Conservation (phyloP, 768 basidiomycete genomes). For the Panus rudis region DNA sequence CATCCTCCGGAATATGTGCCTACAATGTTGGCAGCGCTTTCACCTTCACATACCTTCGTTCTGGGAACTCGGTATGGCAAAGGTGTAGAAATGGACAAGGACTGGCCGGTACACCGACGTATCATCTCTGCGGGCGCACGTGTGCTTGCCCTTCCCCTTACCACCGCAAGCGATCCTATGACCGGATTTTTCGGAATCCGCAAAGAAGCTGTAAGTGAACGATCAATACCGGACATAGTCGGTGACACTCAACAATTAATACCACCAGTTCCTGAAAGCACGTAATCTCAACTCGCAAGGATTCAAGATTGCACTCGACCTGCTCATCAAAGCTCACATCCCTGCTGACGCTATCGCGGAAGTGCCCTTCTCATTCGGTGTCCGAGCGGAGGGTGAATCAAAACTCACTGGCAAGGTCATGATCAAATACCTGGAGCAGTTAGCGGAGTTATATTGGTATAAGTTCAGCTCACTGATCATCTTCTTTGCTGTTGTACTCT, state of each 20-base stretch:
- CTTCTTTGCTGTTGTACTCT: conserved; percentile 10
- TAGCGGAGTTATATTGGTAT: conserved; percentile 24
- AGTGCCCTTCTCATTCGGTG: conserved; percentile 24
- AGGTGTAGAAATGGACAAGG: conserved; percentile 22
- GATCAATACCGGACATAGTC: background rate
- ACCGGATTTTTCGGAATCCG: conserved; percentile 25
- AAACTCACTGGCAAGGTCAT: conserved; percentile 26
- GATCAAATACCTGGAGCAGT: conserved; percentile 23
- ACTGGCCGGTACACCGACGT: conserved; percentile 25
- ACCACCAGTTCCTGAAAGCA: conserved; percentile 21
- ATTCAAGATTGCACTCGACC: conserved; percentile 26
- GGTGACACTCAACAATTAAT: background rate
- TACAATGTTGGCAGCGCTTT: conserved; percentile 19
- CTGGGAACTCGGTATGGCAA: conserved; percentile 23
- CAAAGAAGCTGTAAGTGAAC: conserved; percentile 18
- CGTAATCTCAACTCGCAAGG: conserved; percentile 20
- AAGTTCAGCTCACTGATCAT: conserved; percentile 16
- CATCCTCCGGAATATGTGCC: conserved; percentile 25
- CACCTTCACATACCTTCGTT: conserved; percentile 17
- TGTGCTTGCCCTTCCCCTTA: conserved; percentile 21
- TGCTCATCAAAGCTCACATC: conserved; percentile 23
- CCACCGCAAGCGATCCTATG: conserved; percentile 26
- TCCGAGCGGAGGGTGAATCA: conserved; percentile 23
- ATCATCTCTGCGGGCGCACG: conserved; percentile 24
- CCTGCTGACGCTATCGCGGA: conserved; percentile 19